Base-by-base conservation (phyloP, 169 alveolate species). In the Sarcocystis neurona region DNA sequence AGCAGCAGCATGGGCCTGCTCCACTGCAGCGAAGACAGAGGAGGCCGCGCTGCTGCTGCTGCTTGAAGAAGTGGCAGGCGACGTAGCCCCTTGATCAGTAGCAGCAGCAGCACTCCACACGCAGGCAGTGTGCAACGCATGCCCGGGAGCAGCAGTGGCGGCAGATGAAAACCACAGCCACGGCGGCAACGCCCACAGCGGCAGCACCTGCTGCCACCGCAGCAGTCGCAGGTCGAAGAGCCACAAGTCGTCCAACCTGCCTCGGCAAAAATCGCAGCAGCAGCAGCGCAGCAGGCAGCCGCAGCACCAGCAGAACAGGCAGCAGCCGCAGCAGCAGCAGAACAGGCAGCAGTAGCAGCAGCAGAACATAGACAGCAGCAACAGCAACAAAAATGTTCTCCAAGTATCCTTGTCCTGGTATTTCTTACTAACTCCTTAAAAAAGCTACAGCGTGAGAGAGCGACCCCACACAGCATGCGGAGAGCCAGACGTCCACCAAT, bases 161-260 rank as follows among this genome's bases (percentile, higher is more conserved):
- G 75, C 75, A 15, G 75, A 63, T 5, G 75, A 15, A n/a, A 63
- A 63, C 75, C 75, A 63, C 46, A 63, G 32, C 43, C 32, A 43
- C 75, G 75, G 75, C 43, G 75, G 75, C 10, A 43, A 30, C 43
- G 32, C 32, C 75, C 75, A 63, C 4, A 1, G 41, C 2, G 75
- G 75, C 27, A 18, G 5, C 44, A 63, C 75, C 27, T 1, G 10
- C 20, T 20, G 27, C 75, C 75, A 63, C 43, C 43, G 75, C 43
- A 37, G 75, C 10, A 43, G 8, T 41, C 18, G 37, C 37, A 63
- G 75, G 41, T 63, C 75, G 41, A 63, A 63, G 10, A 63, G 75
- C 75, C 75, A 63, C 6, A n/a, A 0, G 75, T 63, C 75, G 6
- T 63, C 32, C 75, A 63, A 63, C 75, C 75, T 63, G 75, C 37